These are phyloP conservation scores for Xylaria multiplex DNA, from an alignment of 2,329 filamentous ascomycete genomes.

Conservation along the genomic window DNA sequence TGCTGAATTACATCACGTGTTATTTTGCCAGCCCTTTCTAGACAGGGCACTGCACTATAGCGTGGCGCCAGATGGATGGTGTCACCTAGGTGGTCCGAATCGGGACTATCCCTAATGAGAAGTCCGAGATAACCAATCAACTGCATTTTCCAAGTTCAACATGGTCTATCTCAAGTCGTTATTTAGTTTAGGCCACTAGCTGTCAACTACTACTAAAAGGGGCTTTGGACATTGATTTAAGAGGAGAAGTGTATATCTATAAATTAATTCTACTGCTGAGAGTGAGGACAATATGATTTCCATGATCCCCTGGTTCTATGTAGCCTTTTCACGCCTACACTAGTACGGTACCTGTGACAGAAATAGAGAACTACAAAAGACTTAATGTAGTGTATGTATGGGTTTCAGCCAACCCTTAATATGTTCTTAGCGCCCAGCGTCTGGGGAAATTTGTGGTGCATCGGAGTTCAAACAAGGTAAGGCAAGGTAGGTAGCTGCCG, in stretches of 20 bases:
- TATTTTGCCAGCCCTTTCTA: not conserved
- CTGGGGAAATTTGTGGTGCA: constrained; percentile 24
- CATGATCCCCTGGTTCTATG: not conserved
- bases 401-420: not conserved
- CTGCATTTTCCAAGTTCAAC: constrained; percentile 3
- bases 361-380: constrained; percentile 11
- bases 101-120: constrained; percentile 34
- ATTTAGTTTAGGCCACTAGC: too few species aligned
- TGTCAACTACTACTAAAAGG: too few species aligned
- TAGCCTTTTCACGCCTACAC: not conserved
- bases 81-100: constrained; percentile 19
- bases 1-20: not conserved
- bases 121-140: constrained; percentile 32
- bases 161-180: too few species aligned
- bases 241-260: too few species aligned
- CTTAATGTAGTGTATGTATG: too few species aligned
- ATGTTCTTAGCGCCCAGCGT: constrained; percentile 8
- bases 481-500: not conserved
- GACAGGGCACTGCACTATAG: not conserved
- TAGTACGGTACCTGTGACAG: not conserved
- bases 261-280: not conserved
- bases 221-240: too few species aligned
- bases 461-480: constrained; percentile 36
- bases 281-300: not conserved
- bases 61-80: not conserved